Evolutionary conservation across 805 yeast genomes (phyloP).

Genomic region (Blastobotrys americana): DNA sequence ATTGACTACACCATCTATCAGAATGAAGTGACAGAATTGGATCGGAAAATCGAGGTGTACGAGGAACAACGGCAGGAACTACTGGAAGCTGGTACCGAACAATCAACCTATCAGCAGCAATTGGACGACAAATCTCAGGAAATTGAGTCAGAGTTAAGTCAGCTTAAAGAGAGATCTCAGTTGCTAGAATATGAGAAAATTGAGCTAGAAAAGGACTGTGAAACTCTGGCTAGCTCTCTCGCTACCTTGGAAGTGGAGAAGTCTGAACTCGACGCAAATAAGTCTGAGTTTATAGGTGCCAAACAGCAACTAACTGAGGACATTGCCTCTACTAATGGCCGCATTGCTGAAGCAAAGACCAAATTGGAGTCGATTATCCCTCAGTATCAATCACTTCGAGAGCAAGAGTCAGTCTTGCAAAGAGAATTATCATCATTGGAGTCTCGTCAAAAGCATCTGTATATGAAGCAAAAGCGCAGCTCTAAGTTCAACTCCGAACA

Average conservation of each 20-base stretch:
- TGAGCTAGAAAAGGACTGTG: not conserved
- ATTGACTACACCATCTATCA: conserved; percentile 70
- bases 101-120: conserved; percentile 43
- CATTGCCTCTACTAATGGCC: conserved; percentile 19
- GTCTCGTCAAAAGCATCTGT: conserved; percentile 52
- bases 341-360: conserved; percentile 10
- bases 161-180: not conserved
- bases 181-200: not conserved
- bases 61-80: not conserved
- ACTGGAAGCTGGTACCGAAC: not conserved
- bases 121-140: conserved; percentile 33
- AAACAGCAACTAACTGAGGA: conserved; percentile 35
- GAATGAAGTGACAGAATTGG: conserved; percentile 61
- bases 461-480: conserved; percentile 65
- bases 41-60: conserved; percentile 5
- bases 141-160: not conserved
- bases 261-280: conserved; percentile 23
- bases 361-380: conserved; percentile 11
- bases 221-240: conserved; percentile 16
- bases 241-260: conserved; percentile 32
- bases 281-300: conserved; percentile 12
- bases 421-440: conserved; percentile 36
- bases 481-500: conserved; percentile 46
- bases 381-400: conserved; percentile 24
- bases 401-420: conserved; percentile 38